phyloP scores from a whole-genome alignment of 257 asterid species.

The Paraleonurus japonicus region DNA sequence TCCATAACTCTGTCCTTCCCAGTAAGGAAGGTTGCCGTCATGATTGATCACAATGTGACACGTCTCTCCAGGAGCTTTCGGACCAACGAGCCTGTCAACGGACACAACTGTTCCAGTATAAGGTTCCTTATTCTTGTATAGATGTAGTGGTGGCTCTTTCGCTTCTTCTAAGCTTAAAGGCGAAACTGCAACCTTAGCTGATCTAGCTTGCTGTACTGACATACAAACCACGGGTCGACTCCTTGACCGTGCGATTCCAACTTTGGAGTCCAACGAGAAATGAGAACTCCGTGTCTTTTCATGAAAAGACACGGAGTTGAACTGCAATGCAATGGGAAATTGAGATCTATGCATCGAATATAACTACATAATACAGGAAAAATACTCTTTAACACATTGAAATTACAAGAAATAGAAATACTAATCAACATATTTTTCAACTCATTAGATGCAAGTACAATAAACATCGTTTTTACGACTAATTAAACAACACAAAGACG shows the following conservation, averaged over 20 bases:
- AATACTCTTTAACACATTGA: not conserved
- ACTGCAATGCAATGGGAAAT: slow-evolving; percentile 41
- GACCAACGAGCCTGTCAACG: slow-evolving; percentile 87
- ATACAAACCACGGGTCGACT: slow-evolving; percentile 54
- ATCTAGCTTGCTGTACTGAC: slow-evolving; percentile 90
- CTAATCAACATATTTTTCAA: not conserved
- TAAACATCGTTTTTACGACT: not conserved
- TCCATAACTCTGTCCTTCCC: slow-evolving; percentile 99
- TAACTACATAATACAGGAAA: not conserved
- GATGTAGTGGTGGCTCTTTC: slow-evolving; percentile 84
- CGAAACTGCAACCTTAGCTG: slow-evolving; percentile 60
- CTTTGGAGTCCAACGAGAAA: slow-evolving; percentile 36
- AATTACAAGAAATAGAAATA: not conserved
- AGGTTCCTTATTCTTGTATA: slow-evolving; percentile 80
- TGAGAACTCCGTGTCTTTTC: slow-evolving; percentile 45
- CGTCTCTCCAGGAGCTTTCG: slow-evolving; percentile 96
- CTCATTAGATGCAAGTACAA: not conserved
- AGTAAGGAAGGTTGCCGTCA: slow-evolving; percentile 86
- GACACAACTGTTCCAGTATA: slow-evolving; percentile 79
- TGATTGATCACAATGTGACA: slow-evolving; percentile 94
- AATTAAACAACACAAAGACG: slow-evolving; percentile 13
- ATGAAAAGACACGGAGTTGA: slow-evolving; percentile 40
- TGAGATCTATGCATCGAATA: not conserved
- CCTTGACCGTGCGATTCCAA: slow-evolving; percentile 33
- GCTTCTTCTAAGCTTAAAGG: slow-evolving; percentile 82